Evolutionary conservation across 2,329 filamentous ascomycete species (phyloP).

Genomic region (Sarocladium kiliense): DNA sequence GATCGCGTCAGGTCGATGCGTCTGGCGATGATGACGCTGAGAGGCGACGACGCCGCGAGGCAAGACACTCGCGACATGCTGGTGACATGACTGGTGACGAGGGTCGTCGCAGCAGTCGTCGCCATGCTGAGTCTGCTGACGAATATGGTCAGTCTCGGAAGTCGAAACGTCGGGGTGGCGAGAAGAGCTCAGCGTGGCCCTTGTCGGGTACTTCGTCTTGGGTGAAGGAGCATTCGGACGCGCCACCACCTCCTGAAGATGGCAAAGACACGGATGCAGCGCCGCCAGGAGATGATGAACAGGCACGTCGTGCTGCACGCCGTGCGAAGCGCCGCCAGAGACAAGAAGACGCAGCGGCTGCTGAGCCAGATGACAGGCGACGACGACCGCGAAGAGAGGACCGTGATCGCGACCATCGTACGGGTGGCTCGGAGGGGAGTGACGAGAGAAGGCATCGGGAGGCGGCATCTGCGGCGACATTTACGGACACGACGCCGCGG

Average conservation of each 20-base stretch:
- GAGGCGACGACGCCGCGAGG: slow-evolving; percentile 49
- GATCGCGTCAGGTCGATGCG: slow-evolving; percentile 37
- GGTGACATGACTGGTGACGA: not conserved
- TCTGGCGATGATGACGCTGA: slow-evolving; percentile 43
- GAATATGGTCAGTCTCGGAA: slow-evolving; percentile 40
- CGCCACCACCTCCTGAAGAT: slow-evolving; percentile 50
- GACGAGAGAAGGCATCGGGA: slow-evolving; percentile 36
- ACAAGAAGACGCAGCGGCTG: slow-evolving; percentile 35
- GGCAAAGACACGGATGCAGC: slow-evolving; percentile 28
- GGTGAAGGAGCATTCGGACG: slow-evolving; percentile 61
- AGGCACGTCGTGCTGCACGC: slow-evolving; percentile 44
- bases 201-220: slow-evolving; percentile 61
- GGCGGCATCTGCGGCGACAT: slow-evolving; percentile 31
- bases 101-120: slow-evolving; percentile 13
- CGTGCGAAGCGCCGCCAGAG: slow-evolving; percentile 38
- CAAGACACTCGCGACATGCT: slow-evolving; percentile 35
- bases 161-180: slow-evolving; percentile 27
- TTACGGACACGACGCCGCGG: slow-evolving; percentile 41
- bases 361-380: slow-evolving; percentile 38
- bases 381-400: slow-evolving; percentile 39
- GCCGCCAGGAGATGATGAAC: slow-evolving; percentile 36
- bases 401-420: slow-evolving; percentile 22
- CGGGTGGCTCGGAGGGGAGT: slow-evolving; percentile 34
- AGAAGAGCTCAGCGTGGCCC: slow-evolving; percentile 44
- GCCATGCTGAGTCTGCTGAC: slow-evolving; percentile 34